A percentile compares a stretch with the other conserved stretches of the same genome.
Evolutionary conservation across 306 rosid species (phyloP).

Genomic region (Quercus rubra): DNA sequence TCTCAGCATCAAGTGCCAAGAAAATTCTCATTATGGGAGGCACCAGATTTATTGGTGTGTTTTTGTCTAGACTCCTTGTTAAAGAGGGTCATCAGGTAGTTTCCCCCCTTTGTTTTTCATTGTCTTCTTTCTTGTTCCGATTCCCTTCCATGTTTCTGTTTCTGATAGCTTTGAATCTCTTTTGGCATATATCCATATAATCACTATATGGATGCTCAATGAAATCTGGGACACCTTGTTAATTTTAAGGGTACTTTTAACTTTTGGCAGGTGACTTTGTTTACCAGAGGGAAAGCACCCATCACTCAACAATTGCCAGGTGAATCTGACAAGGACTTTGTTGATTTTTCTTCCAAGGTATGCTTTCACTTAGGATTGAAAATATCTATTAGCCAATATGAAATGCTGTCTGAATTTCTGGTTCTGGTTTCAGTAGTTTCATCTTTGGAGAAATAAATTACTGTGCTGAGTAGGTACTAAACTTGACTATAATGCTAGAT

Average conservation of each 20-base stretch:
- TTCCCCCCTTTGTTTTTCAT: background rate
- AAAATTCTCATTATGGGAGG: conserved; percentile 97
- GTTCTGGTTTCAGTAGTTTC: background rate
- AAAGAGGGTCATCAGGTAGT: conserved; percentile 91
- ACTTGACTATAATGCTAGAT: conserved; percentile 39
- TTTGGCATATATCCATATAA: background rate
- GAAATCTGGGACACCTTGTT: background rate
- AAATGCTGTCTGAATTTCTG: background rate
- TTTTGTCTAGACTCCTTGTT: conserved; percentile 91
- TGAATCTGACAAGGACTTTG: conserved; percentile 68
- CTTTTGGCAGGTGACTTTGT: conserved; percentile 79
- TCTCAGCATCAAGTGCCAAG: conserved; percentile 73
- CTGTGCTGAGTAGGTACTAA: background rate
- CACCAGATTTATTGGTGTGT: conserved; percentile 85
- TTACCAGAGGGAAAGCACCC: conserved; percentile 94
- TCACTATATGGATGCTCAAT: background rate
- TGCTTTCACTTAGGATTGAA: conserved; percentile 10
- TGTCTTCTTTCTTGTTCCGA: background rate
- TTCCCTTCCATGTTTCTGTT: background rate
- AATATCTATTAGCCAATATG: background rate
- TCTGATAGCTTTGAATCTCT: background rate
- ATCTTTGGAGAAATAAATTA: background rate
- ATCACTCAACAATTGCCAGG: conserved; percentile 80
- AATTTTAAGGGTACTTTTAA: background rate
- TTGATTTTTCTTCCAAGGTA: conserved; percentile 89